phyloP scores from a whole-genome alignment of 331 rosid genomes.

The Malus hybrid region DNA sequence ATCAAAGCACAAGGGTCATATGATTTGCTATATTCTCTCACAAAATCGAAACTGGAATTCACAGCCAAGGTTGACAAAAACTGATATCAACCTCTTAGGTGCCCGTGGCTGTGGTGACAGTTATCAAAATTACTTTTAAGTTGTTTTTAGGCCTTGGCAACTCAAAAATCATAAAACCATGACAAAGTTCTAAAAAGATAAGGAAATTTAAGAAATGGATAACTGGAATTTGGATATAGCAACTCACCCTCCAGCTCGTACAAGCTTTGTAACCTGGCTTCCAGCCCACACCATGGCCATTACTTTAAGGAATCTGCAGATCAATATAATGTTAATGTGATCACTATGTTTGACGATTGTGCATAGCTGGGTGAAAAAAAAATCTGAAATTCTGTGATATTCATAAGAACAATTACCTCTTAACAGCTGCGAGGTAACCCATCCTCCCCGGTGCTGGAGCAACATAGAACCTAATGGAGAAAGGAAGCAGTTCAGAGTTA shows the following conservation, averaged over 20 bases:
- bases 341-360: not conserved
- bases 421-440: slow-evolving; percentile 82
- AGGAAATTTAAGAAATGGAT: not conserved
- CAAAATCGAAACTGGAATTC: not conserved
- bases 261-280: slow-evolving; percentile 86
- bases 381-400: not conserved
- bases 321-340: not conserved
- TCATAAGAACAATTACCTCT: slow-evolving; percentile 33
- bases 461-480: slow-evolving; percentile 60
- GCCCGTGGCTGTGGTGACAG: not conserved
- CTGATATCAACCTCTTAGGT: not conserved
- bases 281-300: slow-evolving; percentile 99
- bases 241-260: slow-evolving; percentile 82
- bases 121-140: not conserved
- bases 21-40: not conserved
- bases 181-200: not conserved
- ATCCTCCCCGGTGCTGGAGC: slow-evolving; percentile 77
- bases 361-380: not conserved
- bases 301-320: slow-evolving; percentile 72
- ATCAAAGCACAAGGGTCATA: not conserved
- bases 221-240: not conserved
- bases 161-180: not conserved
- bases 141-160: not conserved
- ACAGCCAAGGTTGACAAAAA: not conserved
- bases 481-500: slow-evolving; percentile 5